These are phyloP conservation scores for Flaveria bidentis DNA, from an alignment of 129 eudicot species.

Conservation along the genomic window DNA sequence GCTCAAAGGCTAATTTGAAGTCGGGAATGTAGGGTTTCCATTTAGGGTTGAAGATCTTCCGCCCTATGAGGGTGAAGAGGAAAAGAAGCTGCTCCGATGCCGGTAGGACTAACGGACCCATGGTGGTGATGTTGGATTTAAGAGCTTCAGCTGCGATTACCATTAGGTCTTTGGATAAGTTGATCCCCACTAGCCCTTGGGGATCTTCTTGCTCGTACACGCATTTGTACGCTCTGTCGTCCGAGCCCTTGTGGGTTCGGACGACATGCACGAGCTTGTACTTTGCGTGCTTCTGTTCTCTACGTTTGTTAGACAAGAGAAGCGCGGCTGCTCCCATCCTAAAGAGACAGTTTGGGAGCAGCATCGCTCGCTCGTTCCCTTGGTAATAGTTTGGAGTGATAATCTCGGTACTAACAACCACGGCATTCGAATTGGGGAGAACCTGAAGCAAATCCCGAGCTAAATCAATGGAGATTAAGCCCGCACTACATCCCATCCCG, in stretches of 20 bases:
- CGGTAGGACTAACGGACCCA: conserved; percentile 57
- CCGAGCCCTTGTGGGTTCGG: conserved; percentile 62
- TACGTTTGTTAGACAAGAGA: conserved; percentile 47
- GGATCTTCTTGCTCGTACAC: conserved; percentile 66
- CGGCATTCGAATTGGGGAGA: conserved; percentile 49
- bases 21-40: conserved; percentile 73
- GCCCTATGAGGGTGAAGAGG: conserved; percentile 48
- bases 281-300: conserved; percentile 47
- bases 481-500: conserved; percentile 79
- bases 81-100: conserved; percentile 56
- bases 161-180: conserved; percentile 63
- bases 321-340: conserved; percentile 71
- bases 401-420: conserved; percentile 61
- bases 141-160: conserved; percentile 58
- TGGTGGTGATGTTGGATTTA: conserved; percentile 59
- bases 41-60: conserved; percentile 51
- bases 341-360: conserved; percentile 68
- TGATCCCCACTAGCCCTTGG: conserved; percentile 56
- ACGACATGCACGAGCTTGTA: conserved; percentile 57
- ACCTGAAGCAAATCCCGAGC: conserved; percentile 61
- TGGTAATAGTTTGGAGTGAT: conserved; percentile 64
- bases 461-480: conserved; percentile 56
- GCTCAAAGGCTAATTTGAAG: conserved; percentile 64
- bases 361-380: conserved; percentile 72
- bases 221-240: conserved; percentile 59